Evolutionary conservation across 345 rosid species (phyloP), one percentile per base, ranked within the genome.

Genomic region (Bruguiera gymnorhiza): DNA sequence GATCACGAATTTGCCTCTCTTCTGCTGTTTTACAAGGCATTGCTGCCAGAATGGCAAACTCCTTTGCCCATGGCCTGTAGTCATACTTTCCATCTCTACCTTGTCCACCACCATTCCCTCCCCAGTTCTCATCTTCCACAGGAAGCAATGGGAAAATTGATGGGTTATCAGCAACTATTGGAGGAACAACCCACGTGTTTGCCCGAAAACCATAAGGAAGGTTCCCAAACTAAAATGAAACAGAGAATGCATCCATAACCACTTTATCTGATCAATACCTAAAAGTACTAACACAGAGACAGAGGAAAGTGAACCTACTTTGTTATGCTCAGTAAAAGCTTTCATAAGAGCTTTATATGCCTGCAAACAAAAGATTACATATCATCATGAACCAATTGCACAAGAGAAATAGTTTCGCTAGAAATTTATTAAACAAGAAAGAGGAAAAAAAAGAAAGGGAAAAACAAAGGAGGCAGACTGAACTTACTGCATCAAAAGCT

Each of bases 201-300:
- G 81, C 70, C 16, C 81, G 81, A 52, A 77, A 77, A 24, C 81
- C 81, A 65, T 77, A 77, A 58, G 81, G 81, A 43, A 77, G 81
- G 51, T 77, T 77, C 7, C 81, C 81, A 73, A 77, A 77, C 81
- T 77, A 68, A 59, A 77, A 55, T 13, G 10, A 20, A 71, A 43
- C 30, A 5, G 55, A 43, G 18, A 18, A 62, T 11, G 39, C 23
- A 54, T 16, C 52, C 13, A 39, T 23, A 68, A 30, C 21, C 31
- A 16, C n/a, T 30, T 37, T 37, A 34, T 30, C 72, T 39, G 36
- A 58, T 27, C 51, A 50, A 56, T 30, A 59, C 4, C 31, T 27
- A 56, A 13, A 43, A 4, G 62, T 31, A 63, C 37, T 43, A 16
- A 19, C 4, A 56, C 24, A 20, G 32, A 26, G 6, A 51, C 21